Conservation (phyloP, 2,329 filamentous ascomycete species). For the Cercospora nicotianae region DNA sequence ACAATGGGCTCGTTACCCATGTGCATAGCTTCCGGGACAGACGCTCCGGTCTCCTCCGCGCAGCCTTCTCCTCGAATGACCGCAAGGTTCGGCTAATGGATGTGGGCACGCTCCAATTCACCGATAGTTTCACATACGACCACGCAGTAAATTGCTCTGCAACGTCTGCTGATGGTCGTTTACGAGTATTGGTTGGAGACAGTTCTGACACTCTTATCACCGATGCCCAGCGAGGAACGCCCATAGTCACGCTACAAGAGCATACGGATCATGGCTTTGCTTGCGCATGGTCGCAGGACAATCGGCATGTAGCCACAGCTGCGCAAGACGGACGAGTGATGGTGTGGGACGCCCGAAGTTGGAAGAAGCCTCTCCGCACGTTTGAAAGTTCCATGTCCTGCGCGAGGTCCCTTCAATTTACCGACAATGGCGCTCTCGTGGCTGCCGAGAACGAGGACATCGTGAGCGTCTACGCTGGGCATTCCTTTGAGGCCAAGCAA, state of each 20-base stretch:
- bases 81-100: conserved; percentile 56
- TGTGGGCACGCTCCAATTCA: conserved; percentile 58
- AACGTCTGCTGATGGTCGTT: conserved; percentile 67
- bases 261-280: conserved; percentile 72
- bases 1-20: conserved; percentile 60
- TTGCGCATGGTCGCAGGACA: conserved; percentile 77
- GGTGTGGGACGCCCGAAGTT: conserved; percentile 74
- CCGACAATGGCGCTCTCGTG: conserved; percentile 68
- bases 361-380: conserved; percentile 57
- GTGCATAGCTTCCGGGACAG: conserved; percentile 55
- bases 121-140: conserved; percentile 56
- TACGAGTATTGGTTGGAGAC: conserved; percentile 74
- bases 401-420: conserved; percentile 69
- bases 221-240: conserved; percentile 62
- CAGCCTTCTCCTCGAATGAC: conserved; percentile 61
- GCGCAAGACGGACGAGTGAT: conserved; percentile 72
- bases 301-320: conserved; percentile 72
- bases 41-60: conserved; percentile 48
- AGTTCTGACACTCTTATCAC: conserved; percentile 64
- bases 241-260: conserved; percentile 54
- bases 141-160: conserved; percentile 72
- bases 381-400: conserved; percentile 67
- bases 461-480: conserved; percentile 54
- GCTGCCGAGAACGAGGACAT: conserved; percentile 75
- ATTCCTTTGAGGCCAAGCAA: conserved; percentile 57